A percentile compares a stretch with the other conserved stretches of the same genome.
phyloP scores from a whole-genome alignment of 2,329 filamentous ascomycete genomes.

The Fusarium falciforme region DNA sequence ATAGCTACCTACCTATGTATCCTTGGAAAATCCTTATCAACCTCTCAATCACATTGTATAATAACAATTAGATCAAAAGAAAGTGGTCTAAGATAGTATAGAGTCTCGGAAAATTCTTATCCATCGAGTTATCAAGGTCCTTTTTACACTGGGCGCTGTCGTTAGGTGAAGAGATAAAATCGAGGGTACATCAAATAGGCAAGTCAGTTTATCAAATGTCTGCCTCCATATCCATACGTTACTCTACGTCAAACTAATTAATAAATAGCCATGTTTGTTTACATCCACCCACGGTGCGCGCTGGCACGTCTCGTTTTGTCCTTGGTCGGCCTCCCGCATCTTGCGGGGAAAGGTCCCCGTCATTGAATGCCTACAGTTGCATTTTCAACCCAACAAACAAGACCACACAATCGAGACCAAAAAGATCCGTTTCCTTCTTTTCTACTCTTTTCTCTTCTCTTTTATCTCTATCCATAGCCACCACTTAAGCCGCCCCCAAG shows the following conservation, averaged over 20 bases:
- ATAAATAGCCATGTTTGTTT: neutral
- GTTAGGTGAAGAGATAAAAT: neutral
- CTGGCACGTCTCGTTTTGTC: neutral
- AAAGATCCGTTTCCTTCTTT: neutral
- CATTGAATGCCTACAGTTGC: neutral
- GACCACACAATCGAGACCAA: neutral
- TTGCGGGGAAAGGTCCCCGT: slow-evolving; percentile 6
- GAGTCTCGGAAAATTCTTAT: too few relatives aligned
- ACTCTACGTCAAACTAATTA: neutral
- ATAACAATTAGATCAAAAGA: neutral
- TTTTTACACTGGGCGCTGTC: too few relatives aligned
- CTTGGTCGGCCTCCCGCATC: slow-evolving; percentile 28
- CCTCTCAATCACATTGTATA: neutral
- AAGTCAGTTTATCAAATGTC: neutral
- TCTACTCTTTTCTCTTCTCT: neutral
- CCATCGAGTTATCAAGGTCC: too few relatives aligned
- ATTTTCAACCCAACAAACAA: neutral
- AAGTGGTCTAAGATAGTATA: neutral
- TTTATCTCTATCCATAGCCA: neutral
- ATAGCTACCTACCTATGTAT: neutral
- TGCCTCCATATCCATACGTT: neutral
- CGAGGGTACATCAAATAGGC: neutral
- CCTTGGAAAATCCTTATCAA: neutral
- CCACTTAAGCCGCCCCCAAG: neutral
- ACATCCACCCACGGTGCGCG: neutral